Base-by-base conservation (phyloP, 2,329 filamentous ascomycete species). In the Microsporum canis region DNA sequence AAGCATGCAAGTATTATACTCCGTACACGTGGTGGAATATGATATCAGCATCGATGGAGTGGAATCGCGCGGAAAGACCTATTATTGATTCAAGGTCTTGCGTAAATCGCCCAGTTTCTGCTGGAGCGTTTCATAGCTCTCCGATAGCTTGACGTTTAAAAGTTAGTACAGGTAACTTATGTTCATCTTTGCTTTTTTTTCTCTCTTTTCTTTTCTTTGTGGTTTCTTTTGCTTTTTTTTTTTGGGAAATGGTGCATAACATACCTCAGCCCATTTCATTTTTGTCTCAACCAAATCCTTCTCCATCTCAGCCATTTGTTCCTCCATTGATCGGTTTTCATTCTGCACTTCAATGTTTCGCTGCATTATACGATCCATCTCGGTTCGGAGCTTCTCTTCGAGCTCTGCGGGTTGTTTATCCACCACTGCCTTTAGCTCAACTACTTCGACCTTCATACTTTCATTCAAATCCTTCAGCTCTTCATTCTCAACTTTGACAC, bases 251-350 rank as follows among this genome's bases (percentile, higher is more conserved):
- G 14, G 51, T 58, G 49, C n/a, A 29, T 29, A 58, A 79, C 86
- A 79, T 81, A 96, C 92, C 86, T 96, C 90, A 60, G 94, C 94
- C 78, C 91, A 91, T 70, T 85, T 84, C 88, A 99, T 88, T 82
- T 99, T 99, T 1, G 91, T 94, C 71, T 87, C 84, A 65, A 99
- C 92, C 66, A 99, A 78, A 72, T 91, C 86, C 74, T 91, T 88
- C 78, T 97, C 94, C 79, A 97, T 88, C 67, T 96, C 91, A 3
- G 84, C 82, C 82, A 96, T 83, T 69, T 94, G 89, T 71, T 95
- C 92, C 75, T 96, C 91, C 66, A 99, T 77, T 62, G 81, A 84
- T 63, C 88, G 82, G 70, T 97, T 99, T 77, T 96, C 90, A 68
- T 95, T 91, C 70, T 97, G 91, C 5, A 97, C 91, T 69, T 95